These are phyloP conservation scores for Plasmodium blacklocki DNA, from an alignment of 169 alveolate genomes.

Conservation along the genomic window DNA sequence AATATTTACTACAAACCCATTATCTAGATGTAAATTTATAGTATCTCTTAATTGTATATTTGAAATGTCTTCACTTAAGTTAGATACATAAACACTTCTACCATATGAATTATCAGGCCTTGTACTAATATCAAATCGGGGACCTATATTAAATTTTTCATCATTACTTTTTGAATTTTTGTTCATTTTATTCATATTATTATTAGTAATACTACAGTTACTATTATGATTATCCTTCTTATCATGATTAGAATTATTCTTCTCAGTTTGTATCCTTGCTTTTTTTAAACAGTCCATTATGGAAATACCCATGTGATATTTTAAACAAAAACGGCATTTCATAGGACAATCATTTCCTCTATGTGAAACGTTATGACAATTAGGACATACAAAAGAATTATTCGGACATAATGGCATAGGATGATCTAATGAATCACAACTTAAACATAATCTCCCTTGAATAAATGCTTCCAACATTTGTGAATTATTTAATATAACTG, in stretches of 20 bases:
- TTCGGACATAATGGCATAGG: conserved; percentile 84
- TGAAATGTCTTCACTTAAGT: conserved; percentile 68
- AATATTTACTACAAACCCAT: conserved; percentile 70
- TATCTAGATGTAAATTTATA: conserved; percentile 52
- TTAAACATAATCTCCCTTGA: conserved; percentile 83
- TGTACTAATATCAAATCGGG: conserved; percentile 72
- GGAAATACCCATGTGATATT: conserved; percentile 59
- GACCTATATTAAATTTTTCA: conserved; percentile 47
- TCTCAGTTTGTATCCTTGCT: conserved; percentile 73
- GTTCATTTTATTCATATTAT: conserved; percentile 10
- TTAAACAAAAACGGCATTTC: conserved; percentile 72
- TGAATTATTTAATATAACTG: conserved; percentile 66
- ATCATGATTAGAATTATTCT: conserved; percentile 24
- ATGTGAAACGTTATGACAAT: conserved; percentile 83
- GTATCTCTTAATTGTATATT: conserved; percentile 62
- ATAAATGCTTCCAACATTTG: conserved; percentile 77
- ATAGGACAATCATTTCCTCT: conserved; percentile 80
- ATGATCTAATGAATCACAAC: conserved; percentile 84
- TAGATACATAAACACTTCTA: conserved; percentile 73
- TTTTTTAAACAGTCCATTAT: conserved; percentile 75
- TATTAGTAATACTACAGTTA: conserved; percentile 11
- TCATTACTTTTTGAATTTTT: conserved; percentile 25
- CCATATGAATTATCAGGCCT: conserved; percentile 76
- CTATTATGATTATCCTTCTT: conserved; percentile 13
- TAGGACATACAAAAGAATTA: conserved; percentile 85